Conservation (phyloP, 257 asterid genomes). For the Hygrophila difformis region DNA sequence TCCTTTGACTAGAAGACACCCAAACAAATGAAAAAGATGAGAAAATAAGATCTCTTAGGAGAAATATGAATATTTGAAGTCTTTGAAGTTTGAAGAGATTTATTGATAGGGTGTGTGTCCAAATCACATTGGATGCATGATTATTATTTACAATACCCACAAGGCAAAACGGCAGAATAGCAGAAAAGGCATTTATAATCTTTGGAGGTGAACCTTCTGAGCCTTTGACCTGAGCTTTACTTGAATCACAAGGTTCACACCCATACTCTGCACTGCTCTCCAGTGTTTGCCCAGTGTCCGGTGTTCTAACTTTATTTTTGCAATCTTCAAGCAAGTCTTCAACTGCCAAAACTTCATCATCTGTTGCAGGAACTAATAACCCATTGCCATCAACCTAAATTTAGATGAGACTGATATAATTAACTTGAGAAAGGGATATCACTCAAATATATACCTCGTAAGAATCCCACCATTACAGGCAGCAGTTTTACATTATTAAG, state of each 20-base stretch:
- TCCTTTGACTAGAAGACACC: background rate
- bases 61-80: background rate
- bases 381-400: constrained; percentile 84
- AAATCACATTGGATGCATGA: background rate
- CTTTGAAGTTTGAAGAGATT: background rate
- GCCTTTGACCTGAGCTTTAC: constrained; percentile 20
- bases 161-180: background rate
- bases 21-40: background rate
- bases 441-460: background rate
- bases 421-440: constrained; percentile 7
- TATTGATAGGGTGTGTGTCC: constrained; percentile 2
- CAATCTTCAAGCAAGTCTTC: constrained; percentile 69
- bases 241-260: constrained; percentile 16
- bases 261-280: constrained; percentile 24
- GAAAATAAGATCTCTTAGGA: background rate
- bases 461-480: no score
- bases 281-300: constrained; percentile 25
- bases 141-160: background rate
- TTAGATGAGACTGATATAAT: constrained; percentile 11
- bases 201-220: constrained; percentile 35
- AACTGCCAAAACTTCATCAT: constrained; percentile 72
- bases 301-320: constrained; percentile 26
- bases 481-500: no score
- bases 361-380: constrained; percentile 92
- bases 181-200: background rate